A percentile compares a stretch with the other conserved stretches of the same genome.
phyloP scores from a whole-genome alignment of 2,329 filamentous ascomycete genomes.

The Penicillium sp. region DNA sequence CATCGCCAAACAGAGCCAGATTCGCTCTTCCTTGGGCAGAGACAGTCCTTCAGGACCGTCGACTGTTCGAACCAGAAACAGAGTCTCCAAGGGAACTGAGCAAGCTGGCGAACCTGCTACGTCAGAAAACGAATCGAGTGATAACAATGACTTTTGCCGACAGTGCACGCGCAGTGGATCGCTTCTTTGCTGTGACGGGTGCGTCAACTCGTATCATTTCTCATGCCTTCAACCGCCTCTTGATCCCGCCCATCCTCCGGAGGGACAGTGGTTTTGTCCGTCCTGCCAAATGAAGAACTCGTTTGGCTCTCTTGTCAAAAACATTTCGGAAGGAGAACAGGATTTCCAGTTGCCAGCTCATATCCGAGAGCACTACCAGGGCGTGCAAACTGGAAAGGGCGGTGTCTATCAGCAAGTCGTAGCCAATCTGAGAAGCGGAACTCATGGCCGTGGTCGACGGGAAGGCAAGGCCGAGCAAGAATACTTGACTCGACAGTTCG shows the following conservation, averaged over 20 bases:
- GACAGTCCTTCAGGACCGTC: constrained; percentile 1
- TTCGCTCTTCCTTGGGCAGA: constrained; percentile 22
- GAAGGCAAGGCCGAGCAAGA: constrained; percentile 22
- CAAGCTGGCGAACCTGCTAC: neutral
- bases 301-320: constrained; percentile 62
- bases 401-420: constrained; percentile 75
- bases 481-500: constrained; percentile 53
- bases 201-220: constrained; percentile 85
- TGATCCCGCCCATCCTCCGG: constrained; percentile 58
- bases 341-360: constrained; percentile 68
- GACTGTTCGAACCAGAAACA: neutral
- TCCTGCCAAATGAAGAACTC: constrained; percentile 51
- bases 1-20: constrained; percentile 22
- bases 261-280: constrained; percentile 80
- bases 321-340: constrained; percentile 62
- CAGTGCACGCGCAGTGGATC: constrained; percentile 80
- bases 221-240: constrained; percentile 80
- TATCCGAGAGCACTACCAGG: constrained; percentile 73
- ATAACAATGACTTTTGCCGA: constrained; percentile 88
- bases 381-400: constrained; percentile 69
- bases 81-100: neutral
- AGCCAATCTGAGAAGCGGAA: constrained; percentile 24
- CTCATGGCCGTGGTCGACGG: constrained; percentile 17
- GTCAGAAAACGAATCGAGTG: constrained; percentile 29
- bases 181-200: constrained; percentile 90